These are phyloP conservation scores for Fusarium buxicola DNA, from an alignment of 2,329 filamentous ascomycete species.

Conservation along the genomic window DNA sequence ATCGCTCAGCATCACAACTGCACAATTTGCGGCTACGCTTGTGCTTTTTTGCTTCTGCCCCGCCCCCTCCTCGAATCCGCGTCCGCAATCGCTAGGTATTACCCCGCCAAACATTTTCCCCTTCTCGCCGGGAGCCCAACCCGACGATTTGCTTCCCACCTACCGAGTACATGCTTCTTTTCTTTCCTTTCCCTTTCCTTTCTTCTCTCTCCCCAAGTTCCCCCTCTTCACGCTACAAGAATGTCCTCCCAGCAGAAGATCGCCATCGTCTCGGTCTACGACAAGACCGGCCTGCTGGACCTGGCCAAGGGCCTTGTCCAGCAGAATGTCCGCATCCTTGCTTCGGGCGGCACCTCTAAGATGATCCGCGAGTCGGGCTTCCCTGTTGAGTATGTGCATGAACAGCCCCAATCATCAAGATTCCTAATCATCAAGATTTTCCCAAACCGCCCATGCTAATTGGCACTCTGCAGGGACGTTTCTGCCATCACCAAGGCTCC, in stretches of 20 bases:
- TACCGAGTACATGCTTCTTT: slow-evolving; percentile 11
- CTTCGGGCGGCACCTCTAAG: slow-evolving; percentile 93
- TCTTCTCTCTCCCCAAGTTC: slow-evolving; percentile 14
- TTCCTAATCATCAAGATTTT: background rate
- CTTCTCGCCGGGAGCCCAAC: slow-evolving; percentile 37
- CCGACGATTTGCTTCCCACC: slow-evolving; percentile 34
- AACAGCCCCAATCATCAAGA: background rate
- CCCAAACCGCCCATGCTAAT: slow-evolving; percentile 15
- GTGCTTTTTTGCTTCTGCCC: slow-evolving; percentile 34
- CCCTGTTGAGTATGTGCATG: slow-evolving; percentile 81
- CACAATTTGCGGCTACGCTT: slow-evolving; percentile 14
- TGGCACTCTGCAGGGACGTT: slow-evolving; percentile 75
- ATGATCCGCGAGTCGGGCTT: slow-evolving; percentile 98
- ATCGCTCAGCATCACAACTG: background rate
- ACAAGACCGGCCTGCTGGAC: slow-evolving; percentile 96
- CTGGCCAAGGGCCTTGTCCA: slow-evolving; percentile 90
- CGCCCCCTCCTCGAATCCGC: slow-evolving; percentile 36
- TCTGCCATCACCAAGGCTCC: slow-evolving; percentile 97
- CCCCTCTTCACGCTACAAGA: slow-evolving; percentile 36
- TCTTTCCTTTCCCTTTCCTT: slow-evolving; percentile 15
- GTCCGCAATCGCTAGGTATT: slow-evolving; percentile 39
- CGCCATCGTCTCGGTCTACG: slow-evolving; percentile 97
- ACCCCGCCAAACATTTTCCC: slow-evolving; percentile 47
- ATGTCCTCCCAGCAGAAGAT: slow-evolving; percentile 64
- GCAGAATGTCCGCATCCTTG: slow-evolving; percentile 91